Percentiles rank a stretch among this genome's conserved stretches.
Conservation (phyloP, 176 grass and related monocot genomes). For the Bothriochloa decipiens region DNA sequence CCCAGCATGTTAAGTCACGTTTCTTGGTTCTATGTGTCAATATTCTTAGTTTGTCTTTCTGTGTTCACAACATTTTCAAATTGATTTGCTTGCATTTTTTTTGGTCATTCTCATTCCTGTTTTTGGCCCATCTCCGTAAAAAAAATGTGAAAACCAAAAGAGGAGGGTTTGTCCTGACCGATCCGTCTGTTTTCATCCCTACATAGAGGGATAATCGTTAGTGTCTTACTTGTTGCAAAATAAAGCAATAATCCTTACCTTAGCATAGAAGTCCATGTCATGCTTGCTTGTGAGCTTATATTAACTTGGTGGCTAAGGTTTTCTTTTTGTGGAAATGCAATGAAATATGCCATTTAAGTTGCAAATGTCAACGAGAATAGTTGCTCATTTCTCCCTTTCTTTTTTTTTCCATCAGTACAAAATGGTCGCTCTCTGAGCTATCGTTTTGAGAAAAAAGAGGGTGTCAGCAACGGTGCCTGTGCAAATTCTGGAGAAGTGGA, state of each 20-base stretch:
- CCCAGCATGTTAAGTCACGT: not conserved
- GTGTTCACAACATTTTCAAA: rapidly evolving
- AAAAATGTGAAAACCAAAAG: not conserved
- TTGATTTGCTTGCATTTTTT: not conserved
- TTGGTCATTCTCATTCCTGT: too few relatives aligned
- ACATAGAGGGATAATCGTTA: not conserved
- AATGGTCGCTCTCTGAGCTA: not conserved
- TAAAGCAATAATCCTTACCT: not conserved
- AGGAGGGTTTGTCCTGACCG: rapidly evolving
- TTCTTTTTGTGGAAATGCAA: not conserved
- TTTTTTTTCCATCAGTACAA: not conserved
- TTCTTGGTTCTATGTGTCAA: not conserved
- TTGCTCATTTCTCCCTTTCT: too few relatives aligned
- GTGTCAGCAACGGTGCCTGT: not conserved
- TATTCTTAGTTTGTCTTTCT: not conserved
- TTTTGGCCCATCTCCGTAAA: not conserved
- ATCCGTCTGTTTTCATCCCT: not conserved
- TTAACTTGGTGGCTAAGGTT: not conserved
- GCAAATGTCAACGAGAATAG: not conserved
- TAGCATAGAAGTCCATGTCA: not conserved
- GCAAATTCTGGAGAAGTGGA: rapidly evolving
- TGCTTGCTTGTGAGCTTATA: not conserved
- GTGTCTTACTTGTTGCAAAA: not conserved
- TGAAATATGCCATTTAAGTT: not conserved
- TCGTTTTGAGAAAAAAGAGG: not conserved